phyloP scores from a whole-genome alignment of 306 rosid genomes.

The Prunus mongolica region DNA sequence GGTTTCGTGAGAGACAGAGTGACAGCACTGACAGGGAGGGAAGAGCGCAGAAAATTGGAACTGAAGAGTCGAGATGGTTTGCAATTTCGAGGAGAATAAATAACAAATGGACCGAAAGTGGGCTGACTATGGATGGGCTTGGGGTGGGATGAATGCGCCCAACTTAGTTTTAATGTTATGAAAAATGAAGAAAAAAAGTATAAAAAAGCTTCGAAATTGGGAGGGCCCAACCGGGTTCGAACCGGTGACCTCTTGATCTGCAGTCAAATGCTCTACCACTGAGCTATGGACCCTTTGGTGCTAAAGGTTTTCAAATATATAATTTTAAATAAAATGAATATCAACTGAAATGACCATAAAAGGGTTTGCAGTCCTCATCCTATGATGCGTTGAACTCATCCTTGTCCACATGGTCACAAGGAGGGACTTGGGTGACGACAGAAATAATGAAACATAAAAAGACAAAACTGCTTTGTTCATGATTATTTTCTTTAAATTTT shows the following conservation, averaged over 20 bases:
- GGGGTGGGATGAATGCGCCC: not conserved
- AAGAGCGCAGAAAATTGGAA: not conserved
- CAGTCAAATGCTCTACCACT: conserved; percentile 78
- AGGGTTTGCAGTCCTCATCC: conserved; percentile 3
- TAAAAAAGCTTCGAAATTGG: not conserved
- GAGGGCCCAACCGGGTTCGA: conserved; percentile 62
- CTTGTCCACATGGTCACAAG: conserved; percentile 16
- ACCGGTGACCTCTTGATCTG: conserved; percentile 73
- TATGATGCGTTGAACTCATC: conserved; percentile 9
- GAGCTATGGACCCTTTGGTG: conserved; percentile 49
- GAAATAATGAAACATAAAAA: not conserved
- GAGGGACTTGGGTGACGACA: not conserved
- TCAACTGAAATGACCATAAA: not conserved
- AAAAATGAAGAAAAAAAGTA: not conserved
- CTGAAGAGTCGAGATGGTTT: not conserved
- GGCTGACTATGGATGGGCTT: not conserved
- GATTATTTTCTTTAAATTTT: not conserved
- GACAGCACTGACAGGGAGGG: too few relatives aligned
- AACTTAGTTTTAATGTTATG: not conserved
- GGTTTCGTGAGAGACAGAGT: not conserved
- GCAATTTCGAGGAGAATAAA: not conserved
- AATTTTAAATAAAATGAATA: accelerated
- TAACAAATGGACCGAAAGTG: not conserved
- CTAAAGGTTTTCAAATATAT: accelerated
- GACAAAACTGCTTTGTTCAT: not conserved